A percentile compares a stretch with the other conserved stretches of the same genome.
Evolutionary conservation across 129 eudicot genomes (phyloP).

Genomic region (Pulicaria dysenterica): DNA sequence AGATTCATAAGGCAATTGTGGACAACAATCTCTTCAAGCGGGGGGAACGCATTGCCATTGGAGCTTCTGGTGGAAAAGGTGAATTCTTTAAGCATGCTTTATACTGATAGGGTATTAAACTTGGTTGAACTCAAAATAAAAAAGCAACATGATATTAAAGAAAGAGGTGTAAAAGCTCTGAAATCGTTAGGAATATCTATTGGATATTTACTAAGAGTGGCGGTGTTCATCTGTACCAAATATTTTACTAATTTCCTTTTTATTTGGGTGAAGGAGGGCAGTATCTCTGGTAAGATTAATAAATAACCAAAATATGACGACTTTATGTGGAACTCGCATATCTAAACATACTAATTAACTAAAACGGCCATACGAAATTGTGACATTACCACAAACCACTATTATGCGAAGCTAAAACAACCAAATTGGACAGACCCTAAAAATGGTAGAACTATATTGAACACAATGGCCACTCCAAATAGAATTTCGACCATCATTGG

Average conservation of each 20-base stretch:
- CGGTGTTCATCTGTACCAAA: background rate
- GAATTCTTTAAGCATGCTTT: background rate
- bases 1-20: constrained; percentile 74
- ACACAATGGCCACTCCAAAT: too few species aligned
- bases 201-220: background rate
- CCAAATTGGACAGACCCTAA: too few species aligned
- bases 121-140: background rate
- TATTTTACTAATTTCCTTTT: background rate
- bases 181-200: background rate
- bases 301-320: too few species aligned
- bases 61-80: constrained; percentile 99
- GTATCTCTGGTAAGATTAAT: too few species aligned
- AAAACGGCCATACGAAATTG: too few species aligned
- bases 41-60: constrained; percentile 90
- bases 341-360: too few species aligned
- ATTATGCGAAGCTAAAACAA: too few species aligned
- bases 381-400: too few species aligned
- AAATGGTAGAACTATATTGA: too few species aligned
- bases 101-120: background rate
- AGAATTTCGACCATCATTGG: too few species aligned
- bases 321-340: too few species aligned
- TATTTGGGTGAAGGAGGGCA: too few species aligned
- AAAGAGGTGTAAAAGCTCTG: background rate
- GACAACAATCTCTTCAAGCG: constrained; percentile 74
- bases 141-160: constrained; percentile 3